Conservation (phyloP, 2,329 filamentous ascomycete genomes). For the Colletotrichum australisinense region DNA sequence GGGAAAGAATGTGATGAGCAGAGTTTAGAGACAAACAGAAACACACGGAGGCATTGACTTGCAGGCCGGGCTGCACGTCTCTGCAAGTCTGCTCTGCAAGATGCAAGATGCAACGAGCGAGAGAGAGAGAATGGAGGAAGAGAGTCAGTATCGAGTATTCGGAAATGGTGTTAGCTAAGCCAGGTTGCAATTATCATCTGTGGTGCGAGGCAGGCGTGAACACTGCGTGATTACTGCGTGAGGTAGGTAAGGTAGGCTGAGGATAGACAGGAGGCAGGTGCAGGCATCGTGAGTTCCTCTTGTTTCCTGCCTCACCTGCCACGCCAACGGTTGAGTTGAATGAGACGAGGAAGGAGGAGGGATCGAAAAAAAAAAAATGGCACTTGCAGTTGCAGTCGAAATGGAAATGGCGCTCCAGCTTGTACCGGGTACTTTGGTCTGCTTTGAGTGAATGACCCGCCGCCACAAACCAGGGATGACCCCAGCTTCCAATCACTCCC, state of each 20-base stretch:
- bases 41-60: conserved; percentile 7
- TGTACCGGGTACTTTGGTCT: conserved; percentile 24
- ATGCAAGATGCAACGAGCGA: background rate
- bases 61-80: background rate
- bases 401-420: conserved; percentile 14
- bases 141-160: background rate
- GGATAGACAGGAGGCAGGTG: conserved; percentile 1
- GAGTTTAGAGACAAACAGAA: conserved; percentile 22
- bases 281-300: conserved; percentile 24
- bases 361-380: background rate
- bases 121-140: conserved; percentile 1
- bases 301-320: conserved; percentile 12
- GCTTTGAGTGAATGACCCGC: conserved; percentile 23
- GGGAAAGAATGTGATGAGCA: conserved; percentile 21
- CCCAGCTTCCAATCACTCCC: conserved; percentile 11
- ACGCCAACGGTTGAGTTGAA: background rate
- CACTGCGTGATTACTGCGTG: background rate
- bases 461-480: conserved; percentile 20
- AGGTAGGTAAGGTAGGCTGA: background rate
- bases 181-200: background rate
- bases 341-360: background rate
- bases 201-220: background rate
- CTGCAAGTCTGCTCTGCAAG: background rate
- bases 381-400: conserved; percentile 17
- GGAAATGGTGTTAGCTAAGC: background rate